These are phyloP conservation scores for Cercophora sp. DNA, from an alignment of 495 filamentous ascomycete species.

Conservation along the genomic window DNA sequence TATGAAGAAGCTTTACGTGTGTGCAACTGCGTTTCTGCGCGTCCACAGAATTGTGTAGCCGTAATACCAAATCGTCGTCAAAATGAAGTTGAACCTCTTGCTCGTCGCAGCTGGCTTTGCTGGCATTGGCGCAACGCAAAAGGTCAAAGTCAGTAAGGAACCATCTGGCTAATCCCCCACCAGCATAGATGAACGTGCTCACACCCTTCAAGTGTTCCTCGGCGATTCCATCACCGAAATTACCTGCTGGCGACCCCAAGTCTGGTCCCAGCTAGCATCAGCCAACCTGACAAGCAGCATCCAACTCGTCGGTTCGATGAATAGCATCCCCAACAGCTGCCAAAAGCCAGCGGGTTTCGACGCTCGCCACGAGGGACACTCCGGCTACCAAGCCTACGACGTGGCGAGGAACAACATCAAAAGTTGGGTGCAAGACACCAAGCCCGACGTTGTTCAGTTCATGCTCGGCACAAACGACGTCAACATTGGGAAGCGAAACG, in stretches of 20 bases:
- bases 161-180: neutral
- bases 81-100: slow-evolving; percentile 9
- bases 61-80: neutral
- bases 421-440: slow-evolving; percentile 28
- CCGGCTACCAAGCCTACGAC: slow-evolving; percentile 36
- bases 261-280: slow-evolving; percentile 27
- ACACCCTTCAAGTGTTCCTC: slow-evolving; percentile 22
- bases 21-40: neutral
- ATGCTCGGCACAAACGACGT: slow-evolving; percentile 44
- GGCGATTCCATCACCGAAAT: slow-evolving; percentile 37
- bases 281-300: slow-evolving; percentile 24
- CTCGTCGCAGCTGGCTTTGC: slow-evolving; percentile 12
- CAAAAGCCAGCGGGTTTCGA: slow-evolving; percentile 20
- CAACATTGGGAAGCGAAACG: slow-evolving; percentile 19
- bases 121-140: slow-evolving; percentile 11
- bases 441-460: slow-evolving; percentile 38
- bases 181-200: neutral
- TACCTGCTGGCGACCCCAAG: slow-evolving; percentile 33
- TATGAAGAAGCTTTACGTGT: neutral
- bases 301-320: slow-evolving; percentile 36
- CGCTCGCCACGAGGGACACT: slow-evolving; percentile 36
- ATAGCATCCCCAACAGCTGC: slow-evolving; percentile 20
- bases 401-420: slow-evolving; percentile 34
- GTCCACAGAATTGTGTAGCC: neutral
- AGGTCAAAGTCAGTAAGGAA: slow-evolving; percentile 22